Base-by-base conservation (phyloP, 2,329 filamentous ascomycete genomes). In the Microsporum ferrugineum region DNA sequence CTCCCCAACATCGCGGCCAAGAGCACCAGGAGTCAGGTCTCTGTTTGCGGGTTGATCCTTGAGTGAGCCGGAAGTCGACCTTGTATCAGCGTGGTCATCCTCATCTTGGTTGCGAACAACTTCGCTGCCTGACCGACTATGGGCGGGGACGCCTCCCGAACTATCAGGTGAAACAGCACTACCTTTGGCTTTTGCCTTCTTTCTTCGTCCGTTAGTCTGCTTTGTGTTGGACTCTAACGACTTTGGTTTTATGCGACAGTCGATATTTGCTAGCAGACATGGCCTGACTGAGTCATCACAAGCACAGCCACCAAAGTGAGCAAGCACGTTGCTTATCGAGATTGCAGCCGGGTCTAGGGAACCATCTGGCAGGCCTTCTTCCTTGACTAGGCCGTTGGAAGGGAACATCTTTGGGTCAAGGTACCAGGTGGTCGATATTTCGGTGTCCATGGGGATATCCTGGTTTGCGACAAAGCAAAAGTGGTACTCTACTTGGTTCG, bases 381-480 rank as follows among this genome's bases (percentile, higher is more conserved):
- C 71, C 56, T 76, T 77, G 36, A 75, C 71, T 45, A 76, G 58
- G 8, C 74, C 72, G 65, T 75, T 73, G 4, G 73, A 70, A 43
- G 70, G 69, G 55, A 71, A 71, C 17, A 76, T 66, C 56, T 75
- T 72, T 17, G 72, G 69, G 60, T 78, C 75, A 7, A 78, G 68
- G 64, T 78, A 78, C 78, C 78, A 80, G 63, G 74, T 77, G 2
- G 76, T 75, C 2, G 78, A 79, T 31, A 80, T 72, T 65, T 80
- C 78, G 0, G 76, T 70, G 60, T 76, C 72, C n/a, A 84, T 78
- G 14, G 80, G 74, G 61, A 97, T 91, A 41, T 86, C 81, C 59
- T 88, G 83, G 67, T 89, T 89, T 67, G 90, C 91, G 62, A 96
- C 84, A 65, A 96, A 86, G 83, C 92, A 96, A 72, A 97, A 96